Percentiles rank a stretch among this genome's conserved stretches.
phyloP scores from a whole-genome alignment of 1,284 basidiomycete genomes.

The Puccinia sorghi region DNA sequence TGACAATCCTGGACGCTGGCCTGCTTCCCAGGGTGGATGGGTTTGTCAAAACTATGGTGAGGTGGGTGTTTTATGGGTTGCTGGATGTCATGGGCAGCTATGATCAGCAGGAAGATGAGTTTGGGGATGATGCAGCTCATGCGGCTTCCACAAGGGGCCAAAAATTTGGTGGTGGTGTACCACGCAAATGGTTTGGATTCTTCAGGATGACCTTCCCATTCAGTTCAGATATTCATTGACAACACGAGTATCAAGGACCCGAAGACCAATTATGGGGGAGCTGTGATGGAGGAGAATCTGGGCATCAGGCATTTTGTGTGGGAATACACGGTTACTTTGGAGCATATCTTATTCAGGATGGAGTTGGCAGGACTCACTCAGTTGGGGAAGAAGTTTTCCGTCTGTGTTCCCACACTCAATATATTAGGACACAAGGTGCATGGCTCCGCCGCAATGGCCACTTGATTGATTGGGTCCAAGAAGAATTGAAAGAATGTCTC shows the following conservation, averaged over 20 bases:
- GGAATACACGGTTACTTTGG: neutral
- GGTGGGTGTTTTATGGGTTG: conserved; percentile 4
- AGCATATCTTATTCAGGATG: neutral
- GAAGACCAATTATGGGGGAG: too few relatives aligned
- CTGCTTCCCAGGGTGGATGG: conserved; percentile 2
- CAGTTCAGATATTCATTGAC: too few relatives aligned
- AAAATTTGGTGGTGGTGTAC: too few relatives aligned
- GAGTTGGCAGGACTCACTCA: neutral
- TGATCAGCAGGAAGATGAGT: too few relatives aligned
- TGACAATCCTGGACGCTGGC: conserved; percentile 11
- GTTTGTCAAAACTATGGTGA: conserved; percentile 8
- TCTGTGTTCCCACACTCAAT: neutral
- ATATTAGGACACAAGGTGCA: neutral
- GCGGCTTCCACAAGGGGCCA: too few relatives aligned
- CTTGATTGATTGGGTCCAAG: too few relatives aligned
- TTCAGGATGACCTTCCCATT: too few relatives aligned
- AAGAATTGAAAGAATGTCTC: too few relatives aligned
- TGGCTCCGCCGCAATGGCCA: too few relatives aligned
- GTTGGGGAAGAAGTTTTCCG: neutral
- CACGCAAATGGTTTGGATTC: too few relatives aligned
- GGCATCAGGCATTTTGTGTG: neutral
- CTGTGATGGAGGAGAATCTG: neutral
- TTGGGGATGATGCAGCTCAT: too few relatives aligned
- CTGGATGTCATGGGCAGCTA: neutral
- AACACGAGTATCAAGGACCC: too few relatives aligned